Percentiles rank a stretch among this genome's conserved stretches.
These are phyloP conservation scores for Isoetes engelmannii DNA, from an alignment of 83 land plant species.

Conservation along the genomic window DNA sequence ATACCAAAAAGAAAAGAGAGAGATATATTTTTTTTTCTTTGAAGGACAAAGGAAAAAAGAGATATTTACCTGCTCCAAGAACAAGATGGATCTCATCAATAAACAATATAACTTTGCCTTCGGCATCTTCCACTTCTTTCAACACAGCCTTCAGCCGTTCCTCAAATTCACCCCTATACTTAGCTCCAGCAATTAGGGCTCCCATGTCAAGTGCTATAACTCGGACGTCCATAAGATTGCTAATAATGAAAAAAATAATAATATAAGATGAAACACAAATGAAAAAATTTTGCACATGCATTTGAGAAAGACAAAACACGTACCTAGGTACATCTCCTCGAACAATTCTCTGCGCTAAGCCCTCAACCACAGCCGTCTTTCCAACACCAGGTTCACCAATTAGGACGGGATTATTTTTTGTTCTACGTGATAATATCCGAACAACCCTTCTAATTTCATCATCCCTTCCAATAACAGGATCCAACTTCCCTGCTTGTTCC, in stretches of 20 bases:
- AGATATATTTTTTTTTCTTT: not conserved
- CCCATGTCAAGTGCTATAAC: constrained; percentile 84
- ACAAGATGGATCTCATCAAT: constrained; percentile 86
- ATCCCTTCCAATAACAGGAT: constrained; percentile 92
- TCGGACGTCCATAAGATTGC: constrained; percentile 66
- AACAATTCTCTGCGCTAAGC: constrained; percentile 86
- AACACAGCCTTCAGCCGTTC: constrained; percentile 70
- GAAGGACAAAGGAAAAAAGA: not conserved
- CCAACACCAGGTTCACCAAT: constrained; percentile 99
- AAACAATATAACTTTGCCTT: constrained; percentile 76
- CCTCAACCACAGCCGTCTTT: constrained; percentile 96
- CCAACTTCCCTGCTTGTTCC: constrained; percentile 89
- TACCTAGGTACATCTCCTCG: constrained; percentile 86
- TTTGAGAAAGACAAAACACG: not conserved
- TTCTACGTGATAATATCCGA: constrained; percentile 75
- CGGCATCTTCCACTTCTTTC: constrained; percentile 78
- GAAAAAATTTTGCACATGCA: not conserved
- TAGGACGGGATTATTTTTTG: constrained; percentile 93
- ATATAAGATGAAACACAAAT: not conserved
- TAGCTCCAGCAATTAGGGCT: constrained; percentile 84
- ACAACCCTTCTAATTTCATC: constrained; percentile 85
- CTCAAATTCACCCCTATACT: constrained; percentile 89
- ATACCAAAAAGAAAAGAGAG: not conserved
- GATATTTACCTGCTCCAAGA: constrained; percentile 52
- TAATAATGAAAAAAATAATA: constrained; percentile 5